These are phyloP conservation scores for Carex scoparia DNA, from an alignment of 176 grass and related monocot species.

Conservation along the genomic window DNA sequence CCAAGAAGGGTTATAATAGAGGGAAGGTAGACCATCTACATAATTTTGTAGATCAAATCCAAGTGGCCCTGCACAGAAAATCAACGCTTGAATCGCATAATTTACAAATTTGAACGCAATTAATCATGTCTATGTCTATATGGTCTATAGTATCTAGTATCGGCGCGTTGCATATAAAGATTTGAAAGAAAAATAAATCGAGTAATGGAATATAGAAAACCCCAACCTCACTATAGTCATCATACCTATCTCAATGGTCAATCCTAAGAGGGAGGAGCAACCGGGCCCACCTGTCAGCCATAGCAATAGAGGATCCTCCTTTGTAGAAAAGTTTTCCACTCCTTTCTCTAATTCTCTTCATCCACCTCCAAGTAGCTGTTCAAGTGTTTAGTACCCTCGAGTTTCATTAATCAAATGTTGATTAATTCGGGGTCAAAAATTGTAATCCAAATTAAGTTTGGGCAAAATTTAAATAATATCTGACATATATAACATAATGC, in stretches of 20 bases:
- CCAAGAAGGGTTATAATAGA: constrained; percentile 51
- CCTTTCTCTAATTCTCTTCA: constrained; percentile 14
- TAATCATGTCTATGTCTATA: no score
- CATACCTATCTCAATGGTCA: constrained; percentile 47
- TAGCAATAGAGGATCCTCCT: constrained; percentile 39
- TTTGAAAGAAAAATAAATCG: no score
- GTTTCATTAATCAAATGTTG: not conserved
- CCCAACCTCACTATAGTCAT: not conserved
- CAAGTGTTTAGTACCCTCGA: not conserved
- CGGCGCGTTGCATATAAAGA: no score
- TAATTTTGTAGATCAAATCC: constrained; percentile 29
- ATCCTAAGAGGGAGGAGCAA: constrained; percentile 39
- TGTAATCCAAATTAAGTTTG: not conserved
- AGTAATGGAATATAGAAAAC: not conserved
- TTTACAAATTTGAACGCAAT: no score
- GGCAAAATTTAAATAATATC: no score
- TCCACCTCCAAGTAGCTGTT: constrained; percentile 50
- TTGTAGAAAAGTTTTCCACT: constrained; percentile 38
- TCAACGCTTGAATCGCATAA: no score
- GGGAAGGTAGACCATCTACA: constrained; percentile 34
- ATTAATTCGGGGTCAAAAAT: not conserved
- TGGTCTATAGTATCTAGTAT: no score
- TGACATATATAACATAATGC: not conserved
- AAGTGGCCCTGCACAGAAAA: constrained; percentile 42
- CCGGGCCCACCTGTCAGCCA: constrained; percentile 64